These are phyloP conservation scores for Pichia norvegensis DNA, from an alignment of 1,139 yeast genomes.

Conservation along the genomic window DNA sequence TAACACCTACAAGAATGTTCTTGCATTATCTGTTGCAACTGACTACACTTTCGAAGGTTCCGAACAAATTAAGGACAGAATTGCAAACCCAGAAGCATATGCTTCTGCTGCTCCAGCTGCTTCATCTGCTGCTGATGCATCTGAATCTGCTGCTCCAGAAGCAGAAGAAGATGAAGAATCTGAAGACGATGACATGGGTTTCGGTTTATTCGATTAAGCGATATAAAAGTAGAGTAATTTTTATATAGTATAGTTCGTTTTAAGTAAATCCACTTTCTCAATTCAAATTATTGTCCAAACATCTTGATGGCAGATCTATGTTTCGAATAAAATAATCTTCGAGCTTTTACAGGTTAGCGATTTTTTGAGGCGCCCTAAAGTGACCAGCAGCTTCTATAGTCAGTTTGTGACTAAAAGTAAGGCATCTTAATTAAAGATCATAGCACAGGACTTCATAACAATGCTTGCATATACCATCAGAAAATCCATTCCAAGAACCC, in stretches of 20 bases:
- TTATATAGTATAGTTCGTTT: not conserved
- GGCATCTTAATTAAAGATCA: too few relatives aligned
- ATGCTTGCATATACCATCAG: slow-evolving; percentile 16
- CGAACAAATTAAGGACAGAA: slow-evolving; percentile 97
- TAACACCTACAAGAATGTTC: slow-evolving; percentile 98
- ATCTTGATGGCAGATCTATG: too few relatives aligned
- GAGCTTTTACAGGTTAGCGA: too few relatives aligned
- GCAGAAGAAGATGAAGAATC: slow-evolving; percentile 67
- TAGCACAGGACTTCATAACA: too few relatives aligned
- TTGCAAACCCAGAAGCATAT: slow-evolving; percentile 99
- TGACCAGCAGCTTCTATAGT: too few relatives aligned
- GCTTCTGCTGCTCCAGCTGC: slow-evolving; percentile 94
- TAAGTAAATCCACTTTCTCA: not conserved
- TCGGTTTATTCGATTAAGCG: slow-evolving; percentile 95
- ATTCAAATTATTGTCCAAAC: too few relatives aligned
- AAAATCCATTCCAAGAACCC: slow-evolving; percentile 10
- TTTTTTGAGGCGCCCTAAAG: too few relatives aligned
- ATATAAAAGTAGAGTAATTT: slow-evolving; percentile 3
- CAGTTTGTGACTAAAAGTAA: too few relatives aligned
- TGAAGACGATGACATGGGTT: slow-evolving; percentile 73
- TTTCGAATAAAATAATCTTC: too few relatives aligned
- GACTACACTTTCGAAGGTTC: slow-evolving; percentile 99
- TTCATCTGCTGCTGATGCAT: slow-evolving; percentile 53
- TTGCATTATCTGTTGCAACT: slow-evolving; percentile 97
- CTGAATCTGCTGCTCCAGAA: slow-evolving; percentile 63